phyloP scores from a whole-genome alignment of 257 asterid species.

The Coffea eugenioides region DNA sequence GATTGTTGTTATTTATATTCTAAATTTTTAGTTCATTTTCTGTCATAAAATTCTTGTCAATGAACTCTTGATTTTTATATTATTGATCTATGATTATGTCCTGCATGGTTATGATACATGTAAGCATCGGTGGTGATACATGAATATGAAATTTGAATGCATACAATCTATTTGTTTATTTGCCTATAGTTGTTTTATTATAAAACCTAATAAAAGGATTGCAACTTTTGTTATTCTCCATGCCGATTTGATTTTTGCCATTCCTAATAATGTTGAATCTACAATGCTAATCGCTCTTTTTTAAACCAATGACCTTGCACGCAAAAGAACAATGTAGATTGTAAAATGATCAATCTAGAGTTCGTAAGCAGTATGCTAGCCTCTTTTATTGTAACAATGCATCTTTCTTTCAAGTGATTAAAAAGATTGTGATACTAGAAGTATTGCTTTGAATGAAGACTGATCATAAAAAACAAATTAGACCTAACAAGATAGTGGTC shows the following conservation, averaged over 20 bases:
- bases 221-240: slow-evolving; percentile 95
- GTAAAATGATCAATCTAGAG: not conserved
- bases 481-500: not conserved
- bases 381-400: not conserved
- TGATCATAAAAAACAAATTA: not conserved
- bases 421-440: not conserved
- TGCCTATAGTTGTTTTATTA: too few relatives aligned
- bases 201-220: slow-evolving; percentile 26
- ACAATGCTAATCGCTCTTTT: slow-evolving; percentile 88
- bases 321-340: slow-evolving; percentile 3
- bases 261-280: slow-evolving; percentile 62
- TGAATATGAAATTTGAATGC: too few relatives aligned
- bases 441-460: not conserved
- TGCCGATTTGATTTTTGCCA: slow-evolving; percentile 67
- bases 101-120: too few relatives aligned
- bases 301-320: slow-evolving; percentile 73
- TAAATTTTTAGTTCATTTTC: too few relatives aligned
- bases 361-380: not conserved
- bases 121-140: too few relatives aligned
- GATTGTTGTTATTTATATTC: too few relatives aligned
- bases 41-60: too few relatives aligned
- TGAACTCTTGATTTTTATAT: too few relatives aligned
- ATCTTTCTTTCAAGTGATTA: not conserved
- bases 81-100: too few relatives aligned
- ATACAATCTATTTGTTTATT: too few relatives aligned